Percentiles rank a stretch among this genome's conserved stretches.
Evolutionary conservation across 2,329 filamentous ascomycete genomes (phyloP).

Genomic region (Venturia aucupariae): DNA sequence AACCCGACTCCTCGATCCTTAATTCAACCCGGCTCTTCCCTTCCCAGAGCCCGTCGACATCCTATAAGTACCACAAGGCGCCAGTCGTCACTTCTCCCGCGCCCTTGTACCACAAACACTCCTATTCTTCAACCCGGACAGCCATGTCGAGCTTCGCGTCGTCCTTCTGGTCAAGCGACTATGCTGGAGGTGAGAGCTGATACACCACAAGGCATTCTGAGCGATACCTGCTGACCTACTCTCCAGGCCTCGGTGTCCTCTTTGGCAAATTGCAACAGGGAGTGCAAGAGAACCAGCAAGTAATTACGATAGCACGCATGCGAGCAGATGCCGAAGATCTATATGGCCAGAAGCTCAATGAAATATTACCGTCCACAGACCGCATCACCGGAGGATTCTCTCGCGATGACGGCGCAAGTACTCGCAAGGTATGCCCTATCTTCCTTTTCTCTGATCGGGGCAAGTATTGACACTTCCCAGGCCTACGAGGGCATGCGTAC

Average conservation of each 20-base stretch:
- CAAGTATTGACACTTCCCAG: constrained; percentile 35
- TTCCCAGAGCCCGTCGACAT: background rate
- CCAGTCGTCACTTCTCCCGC: background rate
- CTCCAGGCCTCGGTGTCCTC: constrained; percentile 68
- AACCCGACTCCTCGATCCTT: background rate
- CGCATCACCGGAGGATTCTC: constrained; percentile 75
- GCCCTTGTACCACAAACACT: background rate
- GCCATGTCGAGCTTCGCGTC: constrained; percentile 84
- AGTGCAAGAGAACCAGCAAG: constrained; percentile 87
- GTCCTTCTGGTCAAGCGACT: constrained; percentile 97
- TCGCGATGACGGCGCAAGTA: constrained; percentile 89
- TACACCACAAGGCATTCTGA: constrained; percentile 14
- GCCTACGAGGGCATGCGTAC: constrained; percentile 87
- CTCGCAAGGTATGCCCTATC: constrained; percentile 64
- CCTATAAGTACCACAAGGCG: background rate
- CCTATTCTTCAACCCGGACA: background rate
- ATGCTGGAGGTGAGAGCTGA: constrained; percentile 66
- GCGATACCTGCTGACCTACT: constrained; percentile 3
- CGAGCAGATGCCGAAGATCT: constrained; percentile 90
- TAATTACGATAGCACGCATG: constrained; percentile 84
- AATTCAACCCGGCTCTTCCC: background rate
- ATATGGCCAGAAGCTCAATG: constrained; percentile 71
- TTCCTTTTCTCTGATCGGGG: background rate
- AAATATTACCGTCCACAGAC: constrained; percentile 75
- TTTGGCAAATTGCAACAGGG: constrained; percentile 97